A percentile compares a stretch with the other conserved stretches of the same genome.
These are phyloP conservation scores for Erythrophleum ivorense DNA, from an alignment of 331 rosid species.

Conservation along the genomic window DNA sequence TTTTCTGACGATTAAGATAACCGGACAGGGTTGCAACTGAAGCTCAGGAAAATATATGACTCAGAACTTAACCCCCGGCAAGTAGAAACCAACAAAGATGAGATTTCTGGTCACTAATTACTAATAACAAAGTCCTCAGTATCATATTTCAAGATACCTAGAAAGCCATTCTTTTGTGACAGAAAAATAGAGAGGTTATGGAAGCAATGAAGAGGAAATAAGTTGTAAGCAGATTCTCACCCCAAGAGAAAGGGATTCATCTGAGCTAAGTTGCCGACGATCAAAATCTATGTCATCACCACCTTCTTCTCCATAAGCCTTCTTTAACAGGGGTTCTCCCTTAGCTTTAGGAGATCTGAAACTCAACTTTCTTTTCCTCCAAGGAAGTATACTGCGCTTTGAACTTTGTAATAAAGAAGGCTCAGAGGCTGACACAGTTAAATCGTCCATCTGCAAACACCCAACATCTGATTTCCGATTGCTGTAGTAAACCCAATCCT, in stretches of 20 bases:
- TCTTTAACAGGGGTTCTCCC: slow-evolving; percentile 93
- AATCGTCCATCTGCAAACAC: slow-evolving; percentile 56
- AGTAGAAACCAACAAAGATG: neutral
- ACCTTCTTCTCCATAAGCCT: slow-evolving; percentile 96
- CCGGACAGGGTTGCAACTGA: slow-evolving; percentile 4
- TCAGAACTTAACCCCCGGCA: neutral
- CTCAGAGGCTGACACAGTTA: slow-evolving; percentile 57
- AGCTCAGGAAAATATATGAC: neutral
- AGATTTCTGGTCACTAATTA: neutral
- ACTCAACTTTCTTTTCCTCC: slow-evolving; percentile 98
- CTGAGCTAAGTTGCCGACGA: slow-evolving; percentile 97
- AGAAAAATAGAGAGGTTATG: neutral
- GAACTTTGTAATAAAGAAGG: slow-evolving; percentile 61
- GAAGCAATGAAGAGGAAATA: neutral
- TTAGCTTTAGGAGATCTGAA: slow-evolving; percentile 88
- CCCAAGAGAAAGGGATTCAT: slow-evolving; percentile 67
- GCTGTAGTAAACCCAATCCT: slow-evolving; percentile 90
- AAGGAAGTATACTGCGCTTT: slow-evolving; percentile 75
- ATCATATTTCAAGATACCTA: neutral
- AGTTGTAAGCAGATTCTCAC: slow-evolving; percentile 50
- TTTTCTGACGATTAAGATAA: slow-evolving; percentile 5
- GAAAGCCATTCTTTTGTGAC: neutral
- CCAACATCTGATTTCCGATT: slow-evolving; percentile 75
- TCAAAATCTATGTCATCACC: slow-evolving; percentile 99
- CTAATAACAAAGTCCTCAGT: neutral